These are phyloP conservation scores for Hibiscus mutabilis DNA, from an alignment of 345 rosid species.

Conservation along the genomic window DNA sequence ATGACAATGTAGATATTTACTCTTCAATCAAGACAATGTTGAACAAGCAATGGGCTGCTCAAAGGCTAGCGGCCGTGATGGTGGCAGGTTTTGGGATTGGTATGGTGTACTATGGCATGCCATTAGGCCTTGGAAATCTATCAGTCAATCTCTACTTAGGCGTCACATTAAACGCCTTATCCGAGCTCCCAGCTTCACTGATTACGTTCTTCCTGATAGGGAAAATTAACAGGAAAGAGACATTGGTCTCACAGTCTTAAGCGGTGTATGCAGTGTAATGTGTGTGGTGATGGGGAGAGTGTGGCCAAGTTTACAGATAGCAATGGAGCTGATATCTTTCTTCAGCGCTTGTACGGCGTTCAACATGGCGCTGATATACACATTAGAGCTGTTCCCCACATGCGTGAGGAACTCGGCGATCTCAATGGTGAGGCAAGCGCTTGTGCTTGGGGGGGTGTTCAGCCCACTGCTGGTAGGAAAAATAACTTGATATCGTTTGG, in stretches of 20 bases:
- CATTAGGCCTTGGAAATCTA: conserved; percentile 46
- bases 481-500: conserved; percentile 40
- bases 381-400: conserved; percentile 57
- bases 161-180: conserved; percentile 52
- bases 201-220: conserved; percentile 36
- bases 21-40: conserved; percentile 37
- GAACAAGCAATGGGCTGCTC: conserved; percentile 44
- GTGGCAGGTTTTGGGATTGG: conserved; percentile 52
- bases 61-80: conserved; percentile 35
- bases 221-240: conserved; percentile 33
- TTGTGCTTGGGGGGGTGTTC: conserved; percentile 48
- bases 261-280: conserved; percentile 38
- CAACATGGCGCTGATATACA: conserved; percentile 35
- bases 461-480: conserved; percentile 49
- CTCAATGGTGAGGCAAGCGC: conserved; percentile 54
- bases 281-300: conserved; percentile 25
- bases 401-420: conserved; percentile 60
- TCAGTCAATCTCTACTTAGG: conserved; percentile 51
- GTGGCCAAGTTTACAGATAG: conserved; percentile 29
- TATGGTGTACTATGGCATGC: conserved; percentile 73
- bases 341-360: conserved; percentile 48
- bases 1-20: conserved; percentile 28
- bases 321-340: conserved; percentile 49
- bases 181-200: conserved; percentile 54
- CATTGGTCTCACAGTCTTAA: conserved; percentile 32